Conservation (phyloP, 108 stramenopile species). For the Nannochloropsis granulata region DNA sequence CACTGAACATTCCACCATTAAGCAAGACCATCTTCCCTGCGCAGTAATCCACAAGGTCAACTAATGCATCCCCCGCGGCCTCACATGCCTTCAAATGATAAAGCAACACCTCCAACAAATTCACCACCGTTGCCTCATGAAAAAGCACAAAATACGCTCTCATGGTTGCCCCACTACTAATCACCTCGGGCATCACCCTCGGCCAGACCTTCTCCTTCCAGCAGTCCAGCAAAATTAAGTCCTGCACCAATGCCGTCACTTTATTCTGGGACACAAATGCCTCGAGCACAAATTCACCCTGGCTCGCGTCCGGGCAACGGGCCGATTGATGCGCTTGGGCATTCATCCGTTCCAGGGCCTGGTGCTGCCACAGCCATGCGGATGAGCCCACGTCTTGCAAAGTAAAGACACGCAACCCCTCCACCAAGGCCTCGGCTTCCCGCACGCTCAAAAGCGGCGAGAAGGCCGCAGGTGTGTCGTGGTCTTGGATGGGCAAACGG, state of each 20-base stretch:
- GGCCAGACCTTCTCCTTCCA: constrained; percentile 30
- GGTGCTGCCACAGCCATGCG: constrained; percentile 37
- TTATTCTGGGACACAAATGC: constrained; percentile 44
- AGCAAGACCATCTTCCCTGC: constrained; percentile 34
- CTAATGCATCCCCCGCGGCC: constrained; percentile 24
- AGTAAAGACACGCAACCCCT: constrained; percentile 5
- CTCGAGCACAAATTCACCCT: constrained; percentile 47
- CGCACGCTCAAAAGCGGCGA: constrained; percentile 9
- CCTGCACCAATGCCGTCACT: constrained; percentile 32
- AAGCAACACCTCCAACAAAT: constrained; percentile 39
- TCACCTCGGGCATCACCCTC: neutral
- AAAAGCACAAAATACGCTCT: constrained; percentile 41
- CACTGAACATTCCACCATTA: neutral
- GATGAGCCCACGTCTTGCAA: constrained; percentile 9
- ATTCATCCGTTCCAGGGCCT: constrained; percentile 39
- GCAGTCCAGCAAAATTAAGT: constrained; percentile 40
- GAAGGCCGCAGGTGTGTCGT: neutral
- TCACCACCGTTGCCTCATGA: constrained; percentile 45
- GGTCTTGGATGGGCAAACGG: neutral
- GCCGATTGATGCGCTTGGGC: constrained; percentile 42
- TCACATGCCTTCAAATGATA: constrained; percentile 42
- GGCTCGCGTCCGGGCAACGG: neutral
- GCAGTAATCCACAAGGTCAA: constrained; percentile 47
- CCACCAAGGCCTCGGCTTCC: constrained; percentile 15
- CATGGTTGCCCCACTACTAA: constrained; percentile 19